Percentiles rank a stretch among this genome's conserved stretches.
Conservation (phyloP, 2,329 filamentous ascomycete species). For the Cytospora paraplurivora region DNA sequence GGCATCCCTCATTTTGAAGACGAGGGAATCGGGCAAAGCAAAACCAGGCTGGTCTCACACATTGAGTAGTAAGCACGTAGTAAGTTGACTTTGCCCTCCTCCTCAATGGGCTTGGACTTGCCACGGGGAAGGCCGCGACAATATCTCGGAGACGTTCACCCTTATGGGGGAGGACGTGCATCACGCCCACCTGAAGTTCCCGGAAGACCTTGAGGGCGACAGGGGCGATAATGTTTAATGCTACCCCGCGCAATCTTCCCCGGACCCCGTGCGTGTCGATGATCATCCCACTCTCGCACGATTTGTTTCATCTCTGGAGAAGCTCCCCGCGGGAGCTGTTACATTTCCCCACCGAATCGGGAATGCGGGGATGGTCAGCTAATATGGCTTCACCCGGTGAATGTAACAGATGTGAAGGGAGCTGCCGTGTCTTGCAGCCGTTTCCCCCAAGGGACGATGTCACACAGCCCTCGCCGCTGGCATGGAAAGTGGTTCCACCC, state of each 20-base stretch:
- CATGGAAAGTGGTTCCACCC: slow-evolving; percentile 24
- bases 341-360: slow-evolving; percentile 17
- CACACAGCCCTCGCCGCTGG: slow-evolving; percentile 17
- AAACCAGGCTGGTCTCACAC: too few relatives aligned
- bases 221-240: not conserved
- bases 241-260: slow-evolving; percentile 6
- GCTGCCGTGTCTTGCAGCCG: slow-evolving; percentile 1
- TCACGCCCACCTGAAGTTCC: not conserved
- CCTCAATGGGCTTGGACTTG: not conserved
- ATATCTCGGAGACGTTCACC: not conserved
- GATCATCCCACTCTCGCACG: slow-evolving; percentile 28
- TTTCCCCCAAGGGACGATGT: slow-evolving; percentile 9
- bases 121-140: not conserved
- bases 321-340: slow-evolving; percentile 9
- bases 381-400: not conserved
- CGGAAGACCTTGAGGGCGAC: not conserved
- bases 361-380: slow-evolving; percentile 26
- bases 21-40: too few relatives aligned
- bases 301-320: slow-evolving; percentile 10
- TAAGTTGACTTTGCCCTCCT: too few relatives aligned
- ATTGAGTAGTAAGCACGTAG: too few relatives aligned
- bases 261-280: slow-evolving; percentile 17
- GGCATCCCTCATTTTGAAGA: too few relatives aligned
- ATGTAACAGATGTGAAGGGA: not conserved
- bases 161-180: not conserved